phyloP scores from a whole-genome alignment of 2,329 filamentous ascomycete species.

The Scleromitrula shiraiana region DNA sequence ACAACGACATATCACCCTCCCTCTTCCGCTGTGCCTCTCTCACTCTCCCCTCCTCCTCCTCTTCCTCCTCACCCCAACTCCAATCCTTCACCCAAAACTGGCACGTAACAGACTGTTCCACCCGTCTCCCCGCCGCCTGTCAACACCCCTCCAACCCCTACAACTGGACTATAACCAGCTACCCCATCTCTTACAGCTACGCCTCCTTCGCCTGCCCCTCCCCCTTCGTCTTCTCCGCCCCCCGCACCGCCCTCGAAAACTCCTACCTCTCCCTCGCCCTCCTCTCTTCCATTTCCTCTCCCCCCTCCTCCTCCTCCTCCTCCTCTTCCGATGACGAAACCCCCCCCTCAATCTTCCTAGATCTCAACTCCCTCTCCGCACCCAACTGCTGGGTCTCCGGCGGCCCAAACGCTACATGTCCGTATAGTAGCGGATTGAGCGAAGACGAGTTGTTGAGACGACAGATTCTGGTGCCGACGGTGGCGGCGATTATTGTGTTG shows the following conservation, averaged over 20 bases:
- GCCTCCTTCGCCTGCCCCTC: conserved; percentile 40
- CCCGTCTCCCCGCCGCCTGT: neutral
- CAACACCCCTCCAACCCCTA: neutral
- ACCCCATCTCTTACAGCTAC: conserved; percentile 35
- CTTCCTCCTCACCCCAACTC: conserved; percentile 36
- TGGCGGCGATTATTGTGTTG: conserved; percentile 55
- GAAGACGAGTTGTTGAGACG: conserved; percentile 35
- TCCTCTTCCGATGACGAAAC: conserved; percentile 16
- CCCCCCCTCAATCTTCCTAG: conserved; percentile 42
- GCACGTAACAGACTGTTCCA: neutral
- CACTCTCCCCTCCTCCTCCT: conserved; percentile 36
- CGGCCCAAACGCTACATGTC: conserved; percentile 47
- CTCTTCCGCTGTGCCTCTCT: conserved; percentile 46
- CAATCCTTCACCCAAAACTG: neutral
- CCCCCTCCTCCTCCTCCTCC: neutral
- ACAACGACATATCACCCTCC: too few species aligned
- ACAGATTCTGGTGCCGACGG: conserved; percentile 43
- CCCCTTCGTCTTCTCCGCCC: conserved; percentile 44
- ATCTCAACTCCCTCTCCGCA: conserved; percentile 52
- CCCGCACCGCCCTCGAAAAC: conserved; percentile 57
- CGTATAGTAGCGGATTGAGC: conserved; percentile 38
- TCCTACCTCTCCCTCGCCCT: conserved; percentile 39
- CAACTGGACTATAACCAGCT: conserved; percentile 45
- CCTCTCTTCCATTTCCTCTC: conserved; percentile 14
- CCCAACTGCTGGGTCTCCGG: conserved; percentile 53